phyloP scores from a whole-genome alignment of 2,329 filamentous ascomycete genomes.

The Epichloe elymi region DNA sequence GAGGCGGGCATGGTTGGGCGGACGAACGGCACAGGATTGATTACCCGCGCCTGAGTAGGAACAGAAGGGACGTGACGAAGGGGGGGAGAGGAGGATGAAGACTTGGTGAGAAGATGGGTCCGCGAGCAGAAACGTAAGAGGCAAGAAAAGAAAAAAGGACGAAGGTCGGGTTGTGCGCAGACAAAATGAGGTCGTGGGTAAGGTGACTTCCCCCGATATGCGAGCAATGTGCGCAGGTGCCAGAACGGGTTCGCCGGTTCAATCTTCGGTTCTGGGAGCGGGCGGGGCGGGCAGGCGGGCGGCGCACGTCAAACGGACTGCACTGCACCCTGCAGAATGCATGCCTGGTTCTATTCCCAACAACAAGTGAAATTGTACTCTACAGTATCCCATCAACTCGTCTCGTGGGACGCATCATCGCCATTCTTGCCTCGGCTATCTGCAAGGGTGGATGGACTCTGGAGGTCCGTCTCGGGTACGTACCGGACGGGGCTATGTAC shows the following conservation, averaged over 20 bases:
- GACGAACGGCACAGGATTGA: neutral
- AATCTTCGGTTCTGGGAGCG: neutral
- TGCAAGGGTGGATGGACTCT: no score
- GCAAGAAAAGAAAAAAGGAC: neutral
- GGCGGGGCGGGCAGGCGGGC: no score
- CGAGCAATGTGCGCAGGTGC: neutral
- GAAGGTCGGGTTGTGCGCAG: neutral
- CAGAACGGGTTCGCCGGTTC: neutral
- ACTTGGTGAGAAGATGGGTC: neutral
- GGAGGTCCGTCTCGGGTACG: no score
- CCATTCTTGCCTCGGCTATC: no score
- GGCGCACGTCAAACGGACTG: no score
- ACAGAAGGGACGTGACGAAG: neutral
- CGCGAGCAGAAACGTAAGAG: neutral
- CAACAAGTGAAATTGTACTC: no score
- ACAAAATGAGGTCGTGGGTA: slow-evolving; percentile 1
- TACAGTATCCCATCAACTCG: no score
- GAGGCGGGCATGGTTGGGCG: neutral
- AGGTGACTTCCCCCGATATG: slow-evolving; percentile 1
- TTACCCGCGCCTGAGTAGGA: no score
- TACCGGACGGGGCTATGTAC: no score
- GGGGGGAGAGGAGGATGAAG: neutral
- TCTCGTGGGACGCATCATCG: no score
- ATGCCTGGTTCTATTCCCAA: no score
- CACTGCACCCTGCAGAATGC: no score